A percentile compares a stretch with the other conserved stretches of the same genome.
phyloP scores from a whole-genome alignment of 495 filamentous ascomycete species.

The Letharia lupina region DNA sequence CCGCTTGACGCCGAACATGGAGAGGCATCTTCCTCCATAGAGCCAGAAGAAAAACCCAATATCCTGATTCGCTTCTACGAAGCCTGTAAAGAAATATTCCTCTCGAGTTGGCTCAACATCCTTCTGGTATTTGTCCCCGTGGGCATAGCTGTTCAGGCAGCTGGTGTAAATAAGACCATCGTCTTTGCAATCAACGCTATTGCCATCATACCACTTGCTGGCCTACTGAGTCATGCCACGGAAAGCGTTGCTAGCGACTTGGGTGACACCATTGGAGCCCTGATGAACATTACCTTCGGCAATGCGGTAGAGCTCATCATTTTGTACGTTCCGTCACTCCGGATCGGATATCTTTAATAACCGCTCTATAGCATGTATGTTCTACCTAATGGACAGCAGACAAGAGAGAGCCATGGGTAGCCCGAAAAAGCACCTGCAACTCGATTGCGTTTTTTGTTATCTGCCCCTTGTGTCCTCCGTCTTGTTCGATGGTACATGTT shows the following conservation, averaged over 20 bases:
- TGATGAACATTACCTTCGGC: conserved; percentile 82
- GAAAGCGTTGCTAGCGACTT: conserved; percentile 68
- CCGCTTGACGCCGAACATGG: conserved; percentile 39
- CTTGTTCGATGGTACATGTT: conserved; percentile 21
- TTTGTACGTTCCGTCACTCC: conserved; percentile 43
- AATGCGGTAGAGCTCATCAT: conserved; percentile 89
- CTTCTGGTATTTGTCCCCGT: conserved; percentile 73
- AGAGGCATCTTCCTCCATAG: conserved; percentile 44
- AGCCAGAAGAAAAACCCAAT: conserved; percentile 35
- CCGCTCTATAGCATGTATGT: conserved; percentile 34
- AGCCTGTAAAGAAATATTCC: conserved; percentile 46
- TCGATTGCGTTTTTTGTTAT: conserved; percentile 34
- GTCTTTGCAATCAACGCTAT: conserved; percentile 76
- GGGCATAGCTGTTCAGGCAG: conserved; percentile 52
- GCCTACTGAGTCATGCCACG: conserved; percentile 72
- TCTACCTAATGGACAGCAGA: conserved; percentile 29
- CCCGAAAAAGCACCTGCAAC: conserved; percentile 34
- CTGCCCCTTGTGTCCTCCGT: conserved; percentile 21
- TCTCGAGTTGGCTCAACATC: conserved; percentile 68
- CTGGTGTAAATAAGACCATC: conserved; percentile 37
- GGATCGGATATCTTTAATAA: conserved; percentile 23
- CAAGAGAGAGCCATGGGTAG: conserved; percentile 36
- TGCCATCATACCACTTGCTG: conserved; percentile 75
- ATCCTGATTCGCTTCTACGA: conserved; percentile 41
- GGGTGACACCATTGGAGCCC: conserved; percentile 71